Evolutionary conservation across 257 asterid species (phyloP), one percentile per base, ranked within the genome.

Genomic region (Plantago major): DNA sequence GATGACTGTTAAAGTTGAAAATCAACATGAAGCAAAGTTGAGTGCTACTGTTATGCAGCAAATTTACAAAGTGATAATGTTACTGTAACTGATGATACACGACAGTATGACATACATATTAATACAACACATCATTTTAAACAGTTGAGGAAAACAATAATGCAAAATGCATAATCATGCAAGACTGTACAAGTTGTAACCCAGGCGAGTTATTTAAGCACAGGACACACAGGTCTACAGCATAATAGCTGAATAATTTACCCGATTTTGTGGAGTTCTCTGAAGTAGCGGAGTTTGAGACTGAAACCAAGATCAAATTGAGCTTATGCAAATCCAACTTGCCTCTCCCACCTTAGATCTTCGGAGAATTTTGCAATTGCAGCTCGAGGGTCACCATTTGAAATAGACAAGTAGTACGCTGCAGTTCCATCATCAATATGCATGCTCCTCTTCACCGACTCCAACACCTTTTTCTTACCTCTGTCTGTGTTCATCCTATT

Each of bases 321-420:
- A 28, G 52, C 49, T 67, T 80, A 88, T 47, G 89, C 74, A 42
- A 74, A 64, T 14, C 88, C 82, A 44, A 69, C 84, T 64, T 77
- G 84, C 72, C 87, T 86, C 82, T 89, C 97, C 97, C 99, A 92
- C 50, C 71, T 74, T 54, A 92, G 69, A 77, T 92, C 99, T 66
- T 89, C 88, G 0, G 94, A 84, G 77, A 86, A 81, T 62, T 70
- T 86, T n/a, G 85, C 60, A 16, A 92, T 70, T 11, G 97, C 99
- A 48, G 88, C 92, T 71, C 97, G 89, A 40, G 95, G 99, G 65
- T 92, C 95, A 51, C 94, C 99, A 22, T 89, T 77, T 19, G 99
- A 78, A 26, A 82, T 69, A 42, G 96, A 79, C 44, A 89, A 69
- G 75, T 92, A 92, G 78, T 89, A 89, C 9, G 73, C 89, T 65